phyloP scores from a whole-genome alignment of 441 rosid species.

The Croton laevigatus region DNA sequence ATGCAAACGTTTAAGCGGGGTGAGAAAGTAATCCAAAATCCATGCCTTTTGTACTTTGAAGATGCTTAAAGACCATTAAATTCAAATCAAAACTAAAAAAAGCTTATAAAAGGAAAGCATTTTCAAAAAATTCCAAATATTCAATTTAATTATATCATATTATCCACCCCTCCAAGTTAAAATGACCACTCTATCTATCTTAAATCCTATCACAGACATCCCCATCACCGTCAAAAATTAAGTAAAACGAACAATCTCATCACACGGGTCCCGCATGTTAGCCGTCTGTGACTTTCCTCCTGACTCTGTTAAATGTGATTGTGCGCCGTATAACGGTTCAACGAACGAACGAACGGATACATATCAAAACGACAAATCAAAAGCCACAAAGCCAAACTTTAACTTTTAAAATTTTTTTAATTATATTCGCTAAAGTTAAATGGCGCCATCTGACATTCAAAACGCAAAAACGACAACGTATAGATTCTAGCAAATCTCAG shows the following conservation, averaged over 20 bases:
- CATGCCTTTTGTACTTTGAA: neutral
- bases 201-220: neutral
- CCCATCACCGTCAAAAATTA: neutral
- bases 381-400: constrained; percentile 7
- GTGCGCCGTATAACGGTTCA: constrained; percentile 6
- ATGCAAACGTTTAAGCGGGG: neutral
- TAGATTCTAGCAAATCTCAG: neutral
- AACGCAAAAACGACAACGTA: constrained; percentile 11
- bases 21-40: neutral
- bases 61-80: neutral
- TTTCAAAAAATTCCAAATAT: neutral
- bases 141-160: neutral
- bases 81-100: neutral
- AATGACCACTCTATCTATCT: neutral
- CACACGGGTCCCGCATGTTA: constrained; percentile 2
- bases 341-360: neutral
- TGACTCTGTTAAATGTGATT: neutral
- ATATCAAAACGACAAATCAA: too few relatives aligned
- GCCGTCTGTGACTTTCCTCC: neutral
- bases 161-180: neutral
- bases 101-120: neutral
- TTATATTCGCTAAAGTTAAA: neutral
- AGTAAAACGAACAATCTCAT: neutral
- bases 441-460: constrained; percentile 24
- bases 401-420: neutral